Conservation (phyloP, 306 rosid genomes). For the Echinosophora koreensis region DNA sequence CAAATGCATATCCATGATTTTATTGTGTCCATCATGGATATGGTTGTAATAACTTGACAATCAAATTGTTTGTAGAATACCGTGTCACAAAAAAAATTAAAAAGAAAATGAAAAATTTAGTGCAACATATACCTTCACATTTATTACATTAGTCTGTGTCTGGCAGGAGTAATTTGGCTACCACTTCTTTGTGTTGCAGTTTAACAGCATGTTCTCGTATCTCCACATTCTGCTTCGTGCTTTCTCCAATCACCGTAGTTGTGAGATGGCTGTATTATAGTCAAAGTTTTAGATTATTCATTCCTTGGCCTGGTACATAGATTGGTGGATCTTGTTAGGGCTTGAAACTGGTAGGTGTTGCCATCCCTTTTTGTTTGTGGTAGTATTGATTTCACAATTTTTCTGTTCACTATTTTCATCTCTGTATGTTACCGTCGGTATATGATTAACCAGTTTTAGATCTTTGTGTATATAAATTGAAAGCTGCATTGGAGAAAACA, state of each 20-base stretch:
- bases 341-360: slow-evolving; percentile 13
- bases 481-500: neutral
- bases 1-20: slow-evolving; percentile 21
- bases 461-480: neutral
- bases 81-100: neutral
- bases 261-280: neutral
- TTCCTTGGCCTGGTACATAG: neutral
- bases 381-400: slow-evolving; percentile 15
- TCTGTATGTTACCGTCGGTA: slow-evolving; percentile 14
- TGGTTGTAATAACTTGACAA: slow-evolving; percentile 37
- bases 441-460: slow-evolving; percentile 7
- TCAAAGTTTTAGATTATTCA: slow-evolving; percentile 9
- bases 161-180: slow-evolving; percentile 17
- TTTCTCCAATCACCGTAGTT: slow-evolving; percentile 5
- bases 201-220: neutral
- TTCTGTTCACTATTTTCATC: neutral
- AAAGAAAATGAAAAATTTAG: neutral
- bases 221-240: slow-evolving; percentile 2
- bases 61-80: slow-evolving; percentile 38
- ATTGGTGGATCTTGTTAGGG: neutral
- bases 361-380: slow-evolving; percentile 11
- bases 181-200: neutral
- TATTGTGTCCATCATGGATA: neutral
- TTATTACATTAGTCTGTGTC: slow-evolving; percentile 20
- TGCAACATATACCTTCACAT: neutral